Evolutionary conservation across 2,329 filamentous ascomycete species (phyloP).

Genomic region (Podosphaera aphanis): DNA sequence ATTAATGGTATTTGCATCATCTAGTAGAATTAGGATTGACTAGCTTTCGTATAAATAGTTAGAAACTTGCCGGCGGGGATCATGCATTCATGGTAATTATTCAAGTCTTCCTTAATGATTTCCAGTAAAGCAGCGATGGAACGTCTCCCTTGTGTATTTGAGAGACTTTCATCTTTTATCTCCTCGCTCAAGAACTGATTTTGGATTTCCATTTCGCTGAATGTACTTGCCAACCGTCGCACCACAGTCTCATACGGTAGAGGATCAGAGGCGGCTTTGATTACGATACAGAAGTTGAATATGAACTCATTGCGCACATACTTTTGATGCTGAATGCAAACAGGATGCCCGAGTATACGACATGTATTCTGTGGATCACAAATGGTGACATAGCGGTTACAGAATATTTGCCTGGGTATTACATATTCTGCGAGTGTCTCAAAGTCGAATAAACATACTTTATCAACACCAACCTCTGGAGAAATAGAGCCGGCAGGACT

Average conservation of each 20-base stretch:
- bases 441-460: constrained; percentile 56
- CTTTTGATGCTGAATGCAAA: constrained; percentile 60
- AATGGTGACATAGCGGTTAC: constrained; percentile 70
- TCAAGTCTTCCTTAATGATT: constrained; percentile 64
- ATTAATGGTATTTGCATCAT: constrained; percentile 84
- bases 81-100: constrained; percentile 97
- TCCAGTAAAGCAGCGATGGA: constrained; percentile 67
- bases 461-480: constrained; percentile 22
- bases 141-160: constrained; percentile 27
- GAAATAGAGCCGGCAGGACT: constrained; percentile 40
- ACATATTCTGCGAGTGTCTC: constrained; percentile 74
- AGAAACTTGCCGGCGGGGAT: constrained; percentile 65
- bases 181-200: constrained; percentile 51
- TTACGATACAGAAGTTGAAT: constrained; percentile 84
- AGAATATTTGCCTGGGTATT: constrained; percentile 84
- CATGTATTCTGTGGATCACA: constrained; percentile 47
- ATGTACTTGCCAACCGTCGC: constrained; percentile 59
- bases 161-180: constrained; percentile 27
- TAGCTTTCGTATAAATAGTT: not conserved
- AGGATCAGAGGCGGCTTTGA: constrained; percentile 47
- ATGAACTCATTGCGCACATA: constrained; percentile 93
- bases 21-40: constrained; percentile 20
- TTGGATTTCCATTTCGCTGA: constrained; percentile 81
- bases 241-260: constrained; percentile 68
- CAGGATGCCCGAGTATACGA: constrained; percentile 66